Base-by-base conservation (phyloP, 176 grass and related monocot species). In the Saccharum officinarum region DNA sequence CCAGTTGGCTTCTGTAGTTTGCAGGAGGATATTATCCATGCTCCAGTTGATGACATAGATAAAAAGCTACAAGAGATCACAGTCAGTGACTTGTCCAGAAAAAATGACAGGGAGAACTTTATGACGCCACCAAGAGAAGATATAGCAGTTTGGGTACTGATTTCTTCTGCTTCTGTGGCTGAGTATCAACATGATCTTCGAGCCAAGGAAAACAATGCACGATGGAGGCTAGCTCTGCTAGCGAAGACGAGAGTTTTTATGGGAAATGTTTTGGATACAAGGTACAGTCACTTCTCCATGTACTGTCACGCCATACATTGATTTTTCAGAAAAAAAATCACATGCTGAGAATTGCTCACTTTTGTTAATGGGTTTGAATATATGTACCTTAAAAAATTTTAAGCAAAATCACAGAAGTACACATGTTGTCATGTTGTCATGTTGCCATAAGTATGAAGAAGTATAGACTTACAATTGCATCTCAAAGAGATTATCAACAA, bases 161-260 rank as follows among this genome's bases (percentile, higher is more conserved):
- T 97, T 80, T 97, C 88, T 83, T 77, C 86, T 85, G 83, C 80
- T 89, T 89, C 95, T 72, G 75, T 89, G 61, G 80, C 86, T 75
- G 95, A 95, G 66, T 88, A 73, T 80, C 90, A 91, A 90, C 72
- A 62, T 54, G 88, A 91, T 88, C 38, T 87, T 88, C 78, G 54
- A 69, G 64, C 57, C 31, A 92, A 86, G 42, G 88, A 83, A 77
- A 81, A 81, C 38, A 84, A 88, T 75, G 64, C 42, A 37, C 82
- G 79, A 91, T 95, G 95, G 95, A 94, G 82, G 86, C 62, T 95
- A 82, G 95, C 84, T 84, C 85, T 97, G 71, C 55, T 95, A 65
- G 88, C 87, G 12, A 92, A 91, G 41, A 91, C 88, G 47, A 87
- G 68, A 61, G 54, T 93, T 45, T 72, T 89, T 75, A 82, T 93